These are phyloP conservation scores for Lineolata rhizophorae DNA, from an alignment of 495 filamentous ascomycete species.

Conservation along the genomic window DNA sequence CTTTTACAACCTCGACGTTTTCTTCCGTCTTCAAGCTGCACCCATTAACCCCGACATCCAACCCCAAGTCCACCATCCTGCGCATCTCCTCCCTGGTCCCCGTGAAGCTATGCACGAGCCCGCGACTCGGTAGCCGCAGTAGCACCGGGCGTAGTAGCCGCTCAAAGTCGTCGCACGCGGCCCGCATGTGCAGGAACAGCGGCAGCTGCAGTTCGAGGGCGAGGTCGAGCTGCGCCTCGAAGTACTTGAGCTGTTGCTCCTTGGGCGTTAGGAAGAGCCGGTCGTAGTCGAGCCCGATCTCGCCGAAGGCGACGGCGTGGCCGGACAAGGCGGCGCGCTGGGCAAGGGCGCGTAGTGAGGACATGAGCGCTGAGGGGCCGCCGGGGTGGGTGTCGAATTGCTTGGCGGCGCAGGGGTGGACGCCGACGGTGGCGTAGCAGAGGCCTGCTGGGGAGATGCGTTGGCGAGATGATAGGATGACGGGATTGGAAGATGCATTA, in stretches of 20 bases:
- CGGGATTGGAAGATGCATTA: background rate
- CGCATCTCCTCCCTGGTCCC: conserved; percentile 67
- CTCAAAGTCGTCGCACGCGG: conserved; percentile 66
- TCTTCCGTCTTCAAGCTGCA: conserved; percentile 84
- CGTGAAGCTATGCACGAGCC: conserved; percentile 80
- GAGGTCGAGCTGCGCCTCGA: conserved; percentile 56
- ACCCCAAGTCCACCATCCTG: conserved; percentile 46
- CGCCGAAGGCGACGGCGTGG: conserved; percentile 63
- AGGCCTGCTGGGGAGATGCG: conserved; percentile 34
- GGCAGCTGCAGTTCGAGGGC: conserved; percentile 61
- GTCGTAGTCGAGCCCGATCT: conserved; percentile 94
- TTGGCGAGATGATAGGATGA: background rate
- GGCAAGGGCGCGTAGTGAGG: conserved; percentile 34
- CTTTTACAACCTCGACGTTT: conserved; percentile 59
- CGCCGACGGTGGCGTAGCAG: conserved; percentile 74
- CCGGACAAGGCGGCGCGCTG: conserved; percentile 22
- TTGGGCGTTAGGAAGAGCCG: conserved; percentile 55
- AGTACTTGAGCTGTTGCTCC: conserved; percentile 65
- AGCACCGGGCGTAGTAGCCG: conserved; percentile 30
- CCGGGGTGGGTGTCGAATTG: conserved; percentile 39
- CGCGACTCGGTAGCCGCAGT: conserved; percentile 38
- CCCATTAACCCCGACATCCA: conserved; percentile 77
- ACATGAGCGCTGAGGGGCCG: conserved; percentile 26
- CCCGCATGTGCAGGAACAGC: conserved; percentile 76
- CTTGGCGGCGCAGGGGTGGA: conserved; percentile 69